Conservation (phyloP, 2,329 filamentous ascomycete genomes). For the Pestalotiopsis sp. region DNA sequence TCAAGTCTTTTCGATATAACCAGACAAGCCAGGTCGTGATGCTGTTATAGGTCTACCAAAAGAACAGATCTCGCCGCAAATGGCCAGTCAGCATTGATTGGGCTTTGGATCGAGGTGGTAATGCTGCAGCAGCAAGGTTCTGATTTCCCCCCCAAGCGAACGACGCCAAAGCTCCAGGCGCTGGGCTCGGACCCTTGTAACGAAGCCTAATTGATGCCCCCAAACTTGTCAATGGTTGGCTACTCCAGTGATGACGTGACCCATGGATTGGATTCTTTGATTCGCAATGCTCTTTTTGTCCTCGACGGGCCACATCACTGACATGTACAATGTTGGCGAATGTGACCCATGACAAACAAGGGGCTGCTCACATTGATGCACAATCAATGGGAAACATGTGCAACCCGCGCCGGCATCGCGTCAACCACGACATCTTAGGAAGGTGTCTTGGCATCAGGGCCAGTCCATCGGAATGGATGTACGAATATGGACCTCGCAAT, state of each 20-base stretch:
- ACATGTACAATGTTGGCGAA: background rate
- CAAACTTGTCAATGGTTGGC: background rate
- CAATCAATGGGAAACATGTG: background rate
- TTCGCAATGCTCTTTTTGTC: background rate
- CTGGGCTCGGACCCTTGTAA: background rate
- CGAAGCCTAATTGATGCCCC: background rate
- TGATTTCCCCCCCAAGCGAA: background rate
- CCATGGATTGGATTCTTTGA: background rate
- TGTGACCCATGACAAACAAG: background rate
- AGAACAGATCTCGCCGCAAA: background rate
- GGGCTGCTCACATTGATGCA: background rate
- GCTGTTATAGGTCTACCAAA: background rate
- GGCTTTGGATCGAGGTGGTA: background rate
- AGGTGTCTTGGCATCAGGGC: background rate
- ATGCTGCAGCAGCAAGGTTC: background rate
- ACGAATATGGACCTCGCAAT: background rate
- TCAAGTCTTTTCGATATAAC: no score
- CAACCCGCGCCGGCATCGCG: background rate
- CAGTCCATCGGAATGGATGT: background rate
- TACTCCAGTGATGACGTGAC: slow-evolving; percentile 1
- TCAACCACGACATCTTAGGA: background rate
- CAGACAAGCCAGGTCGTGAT: background rate
- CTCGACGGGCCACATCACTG: background rate
- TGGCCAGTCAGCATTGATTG: background rate
- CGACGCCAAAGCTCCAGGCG: background rate